Conservation (phyloP, 257 asterid species). For the Ophiorrhiza pumila region DNA sequence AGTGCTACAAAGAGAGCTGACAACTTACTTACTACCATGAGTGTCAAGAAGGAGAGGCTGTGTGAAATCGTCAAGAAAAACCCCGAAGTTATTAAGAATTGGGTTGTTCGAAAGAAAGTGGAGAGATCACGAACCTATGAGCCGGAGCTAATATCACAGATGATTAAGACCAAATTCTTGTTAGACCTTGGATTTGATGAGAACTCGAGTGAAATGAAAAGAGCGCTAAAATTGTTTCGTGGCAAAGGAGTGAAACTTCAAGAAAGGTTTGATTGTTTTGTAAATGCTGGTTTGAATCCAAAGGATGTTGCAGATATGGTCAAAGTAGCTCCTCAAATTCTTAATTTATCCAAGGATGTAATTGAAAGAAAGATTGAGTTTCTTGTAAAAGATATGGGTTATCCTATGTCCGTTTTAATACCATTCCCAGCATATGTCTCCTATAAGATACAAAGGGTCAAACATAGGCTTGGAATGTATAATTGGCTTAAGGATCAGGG, state of each 20-base stretch:
- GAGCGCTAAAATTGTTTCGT: constrained; percentile 46
- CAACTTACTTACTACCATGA: constrained; percentile 31
- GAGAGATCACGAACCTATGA: constrained; percentile 22
- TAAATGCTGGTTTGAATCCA: constrained; percentile 43
- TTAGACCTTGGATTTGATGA: constrained; percentile 52
- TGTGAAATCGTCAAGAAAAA: constrained; percentile 50
- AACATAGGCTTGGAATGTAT: constrained; percentile 50
- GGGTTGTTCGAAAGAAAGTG: constrained; percentile 47
- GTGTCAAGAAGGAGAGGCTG: constrained; percentile 41
- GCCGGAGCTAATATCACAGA: constrained; percentile 27
- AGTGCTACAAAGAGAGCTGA: constrained; percentile 44
- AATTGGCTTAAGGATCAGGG: constrained; percentile 60
- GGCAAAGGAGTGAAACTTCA: constrained; percentile 66
- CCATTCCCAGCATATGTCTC: constrained; percentile 40
- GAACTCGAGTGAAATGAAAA: constrained; percentile 53
- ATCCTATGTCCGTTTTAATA: constrained; percentile 39
- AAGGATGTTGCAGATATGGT: constrained; percentile 46
- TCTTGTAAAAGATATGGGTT: constrained; percentile 50
- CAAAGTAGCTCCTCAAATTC: constrained; percentile 47
- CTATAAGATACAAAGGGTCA: constrained; percentile 49
- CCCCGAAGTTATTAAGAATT: constrained; percentile 48
- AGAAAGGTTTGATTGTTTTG: constrained; percentile 62
- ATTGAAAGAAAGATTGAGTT: constrained; percentile 43
- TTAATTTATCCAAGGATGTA: constrained; percentile 53
- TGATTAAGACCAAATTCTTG: constrained; percentile 53